Evolutionary conservation across 2,329 filamentous ascomycete genomes (phyloP).

Genomic region (Xylaria sp.): DNA sequence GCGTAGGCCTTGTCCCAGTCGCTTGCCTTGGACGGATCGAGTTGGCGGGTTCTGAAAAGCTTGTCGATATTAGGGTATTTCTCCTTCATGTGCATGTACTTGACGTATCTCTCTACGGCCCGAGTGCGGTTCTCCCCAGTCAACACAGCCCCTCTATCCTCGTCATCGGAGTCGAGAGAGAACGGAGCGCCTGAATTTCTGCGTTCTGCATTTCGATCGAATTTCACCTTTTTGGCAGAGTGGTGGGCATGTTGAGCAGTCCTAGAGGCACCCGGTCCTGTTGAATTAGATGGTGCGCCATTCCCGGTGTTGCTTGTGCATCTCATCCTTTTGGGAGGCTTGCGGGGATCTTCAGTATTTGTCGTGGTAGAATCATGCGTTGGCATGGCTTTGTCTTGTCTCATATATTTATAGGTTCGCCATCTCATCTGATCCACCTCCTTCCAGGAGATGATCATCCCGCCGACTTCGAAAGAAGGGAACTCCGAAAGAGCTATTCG

Average conservation of each 20-base stretch:
- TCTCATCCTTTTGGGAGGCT: not conserved
- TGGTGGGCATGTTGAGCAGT: not conserved
- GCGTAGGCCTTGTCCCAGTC: not conserved
- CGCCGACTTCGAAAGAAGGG: not conserved
- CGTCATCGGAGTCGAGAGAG: too few relatives aligned
- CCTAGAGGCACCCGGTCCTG: not conserved
- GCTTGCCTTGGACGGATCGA: not conserved
- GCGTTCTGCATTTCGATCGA: not conserved
- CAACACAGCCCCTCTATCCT: not conserved
- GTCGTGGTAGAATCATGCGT: not conserved
- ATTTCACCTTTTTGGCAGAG: not conserved
- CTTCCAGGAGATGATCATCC: not conserved
- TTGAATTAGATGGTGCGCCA: not conserved
- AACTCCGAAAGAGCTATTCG: not conserved
- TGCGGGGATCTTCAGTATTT: not conserved
- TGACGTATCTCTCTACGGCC: too few relatives aligned
- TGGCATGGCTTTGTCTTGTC: not conserved
- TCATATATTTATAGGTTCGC: not conserved
- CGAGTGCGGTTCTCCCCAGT: not conserved
- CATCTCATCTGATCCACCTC: not conserved
- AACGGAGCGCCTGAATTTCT: not conserved
- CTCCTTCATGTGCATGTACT: too few relatives aligned
- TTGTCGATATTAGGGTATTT: not conserved
- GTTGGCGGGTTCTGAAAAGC: not conserved
- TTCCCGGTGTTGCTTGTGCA: not conserved